Conservation (phyloP, 2,329 filamentous ascomycete species). For the Ceratocystis harringtonii region DNA sequence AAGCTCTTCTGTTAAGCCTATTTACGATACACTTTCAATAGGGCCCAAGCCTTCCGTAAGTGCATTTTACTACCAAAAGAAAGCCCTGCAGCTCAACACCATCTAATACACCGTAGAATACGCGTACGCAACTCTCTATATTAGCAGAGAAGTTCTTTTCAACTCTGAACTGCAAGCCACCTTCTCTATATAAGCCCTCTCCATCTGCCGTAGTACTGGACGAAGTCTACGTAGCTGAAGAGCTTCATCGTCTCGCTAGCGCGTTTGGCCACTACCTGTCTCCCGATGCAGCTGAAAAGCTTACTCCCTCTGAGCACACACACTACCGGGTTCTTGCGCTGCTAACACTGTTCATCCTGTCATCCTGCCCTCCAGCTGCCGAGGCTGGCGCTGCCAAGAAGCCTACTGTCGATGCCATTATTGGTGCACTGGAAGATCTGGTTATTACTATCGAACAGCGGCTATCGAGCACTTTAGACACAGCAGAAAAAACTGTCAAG, state of each 20-base stretch:
- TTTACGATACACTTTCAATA: conserved; percentile 33
- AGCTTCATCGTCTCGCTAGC: conserved; percentile 29
- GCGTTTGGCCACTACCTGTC: conserved; percentile 29
- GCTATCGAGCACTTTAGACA: conserved; percentile 2
- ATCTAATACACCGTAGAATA: conserved; percentile 27
- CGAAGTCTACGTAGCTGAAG: conserved; percentile 31
- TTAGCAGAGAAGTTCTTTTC: conserved; percentile 39
- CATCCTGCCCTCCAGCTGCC: background rate
- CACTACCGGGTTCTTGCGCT: conserved; percentile 32
- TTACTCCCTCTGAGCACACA: conserved; percentile 30
- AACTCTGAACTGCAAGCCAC: conserved; percentile 33
- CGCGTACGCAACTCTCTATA: conserved; percentile 34
- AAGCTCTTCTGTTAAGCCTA: conserved; percentile 25
- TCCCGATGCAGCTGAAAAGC: conserved; percentile 18
- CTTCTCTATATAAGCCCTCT: conserved; percentile 35
- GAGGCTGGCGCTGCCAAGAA: background rate
- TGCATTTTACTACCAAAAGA: background rate
- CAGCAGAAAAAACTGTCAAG: conserved; percentile 5
- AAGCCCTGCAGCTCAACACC: background rate
- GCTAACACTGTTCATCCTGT: conserved; percentile 23
- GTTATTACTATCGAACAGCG: conserved; percentile 11
- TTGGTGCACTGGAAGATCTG: conserved; percentile 10
- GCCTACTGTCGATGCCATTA: conserved; percentile 10
- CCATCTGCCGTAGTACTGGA: conserved; percentile 28
- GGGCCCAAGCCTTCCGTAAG: conserved; percentile 39